Percentiles rank a stretch among this genome's conserved stretches.
These are phyloP conservation scores for Letharia columbiana DNA, from an alignment of 495 filamentous ascomycete species.

Conservation along the genomic window DNA sequence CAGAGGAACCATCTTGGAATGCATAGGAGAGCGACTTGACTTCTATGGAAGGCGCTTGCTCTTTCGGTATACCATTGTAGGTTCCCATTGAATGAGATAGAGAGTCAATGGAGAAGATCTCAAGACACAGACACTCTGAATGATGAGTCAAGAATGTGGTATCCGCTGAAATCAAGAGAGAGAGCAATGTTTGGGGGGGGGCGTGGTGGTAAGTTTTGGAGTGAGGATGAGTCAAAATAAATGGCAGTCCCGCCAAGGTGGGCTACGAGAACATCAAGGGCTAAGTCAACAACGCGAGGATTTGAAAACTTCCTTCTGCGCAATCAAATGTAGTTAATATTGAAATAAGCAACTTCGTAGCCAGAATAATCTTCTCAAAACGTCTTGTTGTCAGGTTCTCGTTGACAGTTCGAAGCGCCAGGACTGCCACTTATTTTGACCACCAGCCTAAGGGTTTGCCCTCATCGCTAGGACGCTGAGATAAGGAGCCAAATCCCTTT, in stretches of 20 bases:
- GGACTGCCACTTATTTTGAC: no score
- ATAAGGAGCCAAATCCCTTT: background rate
- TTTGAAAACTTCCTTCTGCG: no score
- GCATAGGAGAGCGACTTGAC: slow-evolving; percentile 75
- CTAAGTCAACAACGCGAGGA: no score
- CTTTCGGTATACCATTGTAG: slow-evolving; percentile 11
- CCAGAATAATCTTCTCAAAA: no score
- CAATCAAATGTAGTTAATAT: no score
- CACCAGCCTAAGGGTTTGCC: background rate
- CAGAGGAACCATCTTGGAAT: slow-evolving; percentile 72
- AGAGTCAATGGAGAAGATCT: background rate
- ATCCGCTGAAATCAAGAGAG: background rate
- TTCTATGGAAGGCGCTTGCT: slow-evolving; percentile 47
- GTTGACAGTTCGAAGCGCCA: no score
- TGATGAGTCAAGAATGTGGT: background rate
- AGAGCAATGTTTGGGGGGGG: no score
- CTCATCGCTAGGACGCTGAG: background rate
- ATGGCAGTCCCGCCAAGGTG: background rate
- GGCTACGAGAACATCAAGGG: no score
- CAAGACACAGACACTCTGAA: background rate
- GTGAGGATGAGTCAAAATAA: background rate
- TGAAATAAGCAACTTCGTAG: no score
- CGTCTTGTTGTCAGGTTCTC: no score
- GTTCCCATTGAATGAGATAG: slow-evolving; percentile 16
- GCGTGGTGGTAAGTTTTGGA: no score